Evolutionary conservation across 352 stramenopile genomes (phyloP).

Genomic region (Halophytophthora batemanensis): DNA sequence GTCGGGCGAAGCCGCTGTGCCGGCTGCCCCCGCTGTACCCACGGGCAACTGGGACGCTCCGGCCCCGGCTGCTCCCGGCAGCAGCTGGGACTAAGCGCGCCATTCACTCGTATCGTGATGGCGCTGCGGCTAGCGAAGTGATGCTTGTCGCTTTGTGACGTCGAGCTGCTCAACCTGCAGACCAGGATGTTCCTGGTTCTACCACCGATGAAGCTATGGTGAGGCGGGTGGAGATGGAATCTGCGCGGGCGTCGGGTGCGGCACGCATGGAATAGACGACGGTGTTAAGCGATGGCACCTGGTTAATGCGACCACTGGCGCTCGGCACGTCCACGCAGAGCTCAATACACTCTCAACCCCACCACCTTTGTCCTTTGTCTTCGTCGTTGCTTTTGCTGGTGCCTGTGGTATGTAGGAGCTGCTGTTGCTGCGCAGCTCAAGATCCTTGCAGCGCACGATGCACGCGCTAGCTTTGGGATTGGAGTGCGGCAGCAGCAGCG

Average conservation of each 20-base stretch:
- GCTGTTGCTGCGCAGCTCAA: too few species aligned
- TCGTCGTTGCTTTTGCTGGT: too few species aligned
- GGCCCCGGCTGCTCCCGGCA: constrained; percentile 39
- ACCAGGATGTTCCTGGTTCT: constrained; percentile 25
- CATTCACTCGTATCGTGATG: constrained; percentile 1
- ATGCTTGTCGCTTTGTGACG: constrained; percentile 6
- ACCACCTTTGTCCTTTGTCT: not conserved
- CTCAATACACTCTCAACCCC: constrained; percentile 23
- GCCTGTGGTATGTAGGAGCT: too few species aligned
- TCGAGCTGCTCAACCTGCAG: constrained; percentile 10
- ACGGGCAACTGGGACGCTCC: constrained; percentile 51
- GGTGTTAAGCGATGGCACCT: constrained; percentile 91
- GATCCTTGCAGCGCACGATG: too few species aligned
- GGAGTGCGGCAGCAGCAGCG: too few species aligned
- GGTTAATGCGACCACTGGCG: constrained; percentile 86
- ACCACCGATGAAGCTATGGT: constrained; percentile 24
- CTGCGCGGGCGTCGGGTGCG: constrained; percentile 15
- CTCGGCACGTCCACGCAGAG: constrained; percentile 10
- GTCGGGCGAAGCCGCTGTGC: constrained; percentile 63
- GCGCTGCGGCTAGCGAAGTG: constrained; percentile 8
- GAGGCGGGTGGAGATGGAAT: constrained; percentile 5
- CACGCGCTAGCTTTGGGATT: too few species aligned
- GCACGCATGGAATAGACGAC: constrained; percentile 91
- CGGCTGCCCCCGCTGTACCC: constrained; percentile 39
- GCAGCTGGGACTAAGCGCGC: constrained; percentile 80